These are phyloP conservation scores for Hirsutella rhossiliensis DNA, from an alignment of 2,329 filamentous ascomycete genomes.

Conservation along the genomic window DNA sequence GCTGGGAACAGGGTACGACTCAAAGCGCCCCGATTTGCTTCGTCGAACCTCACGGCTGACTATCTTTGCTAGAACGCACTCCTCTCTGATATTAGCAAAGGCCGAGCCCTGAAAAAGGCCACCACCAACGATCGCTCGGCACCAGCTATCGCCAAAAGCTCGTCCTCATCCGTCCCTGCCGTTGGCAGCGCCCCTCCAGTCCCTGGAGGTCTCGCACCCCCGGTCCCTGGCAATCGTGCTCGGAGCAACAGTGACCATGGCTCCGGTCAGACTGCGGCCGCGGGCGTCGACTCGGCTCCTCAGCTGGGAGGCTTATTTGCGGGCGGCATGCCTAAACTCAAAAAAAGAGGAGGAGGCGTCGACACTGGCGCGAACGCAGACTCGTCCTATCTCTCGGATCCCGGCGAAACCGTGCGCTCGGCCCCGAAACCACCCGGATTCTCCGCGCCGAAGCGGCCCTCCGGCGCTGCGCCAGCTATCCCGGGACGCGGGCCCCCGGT, in stretches of 20 bases:
- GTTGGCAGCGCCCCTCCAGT: constrained; percentile 71
- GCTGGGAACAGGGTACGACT: constrained; percentile 47
- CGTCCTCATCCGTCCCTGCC: constrained; percentile 38
- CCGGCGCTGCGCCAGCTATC: constrained; percentile 44
- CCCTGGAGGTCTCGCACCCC: constrained; percentile 57
- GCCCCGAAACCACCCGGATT: constrained; percentile 33
- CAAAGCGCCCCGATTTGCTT: no score
- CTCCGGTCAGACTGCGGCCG: constrained; percentile 28
- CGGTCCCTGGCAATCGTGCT: constrained; percentile 56
- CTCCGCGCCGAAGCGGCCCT: constrained; percentile 48
- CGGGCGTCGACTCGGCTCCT: constrained; percentile 49
- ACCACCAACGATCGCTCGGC: constrained; percentile 89
- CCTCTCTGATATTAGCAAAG: constrained; percentile 78
- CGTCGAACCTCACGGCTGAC: constrained; percentile 4
- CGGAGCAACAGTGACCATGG: constrained; percentile 76
- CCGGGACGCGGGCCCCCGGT: constrained; percentile 31
- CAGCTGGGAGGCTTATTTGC: constrained; percentile 84
- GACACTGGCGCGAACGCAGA: constrained; percentile 50
- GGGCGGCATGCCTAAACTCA: constrained; percentile 89
- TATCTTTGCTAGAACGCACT: constrained; percentile 56
- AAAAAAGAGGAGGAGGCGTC: constrained; percentile 71
- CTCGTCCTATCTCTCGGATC: constrained; percentile 69
- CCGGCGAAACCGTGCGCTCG: constrained; percentile 31
- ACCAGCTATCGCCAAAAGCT: constrained; percentile 41
- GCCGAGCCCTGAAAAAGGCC: constrained; percentile 67